Evolutionary conservation across 2,329 filamentous ascomycete species (phyloP).

Genomic region (Nannizziopsis barbatae): DNA sequence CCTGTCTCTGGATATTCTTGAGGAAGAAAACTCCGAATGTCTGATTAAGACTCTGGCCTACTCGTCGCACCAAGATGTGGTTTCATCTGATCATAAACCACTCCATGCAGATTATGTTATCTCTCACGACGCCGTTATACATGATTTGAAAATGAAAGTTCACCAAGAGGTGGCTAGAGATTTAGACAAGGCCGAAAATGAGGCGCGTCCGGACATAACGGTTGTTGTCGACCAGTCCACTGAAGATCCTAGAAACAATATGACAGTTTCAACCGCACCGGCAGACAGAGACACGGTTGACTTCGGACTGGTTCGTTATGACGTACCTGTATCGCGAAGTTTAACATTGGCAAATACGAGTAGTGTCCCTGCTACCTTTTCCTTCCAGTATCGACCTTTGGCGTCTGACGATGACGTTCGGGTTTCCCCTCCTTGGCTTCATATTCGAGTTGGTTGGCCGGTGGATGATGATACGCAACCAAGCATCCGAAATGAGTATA

Average conservation of each 20-base stretch:
- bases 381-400: slow-evolving; percentile 62
- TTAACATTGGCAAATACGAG: slow-evolving; percentile 90
- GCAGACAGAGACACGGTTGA: slow-evolving; percentile 50
- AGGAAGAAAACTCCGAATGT: slow-evolving; percentile 29
- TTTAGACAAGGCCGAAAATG: slow-evolving; percentile 83
- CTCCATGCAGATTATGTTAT: slow-evolving; percentile 71
- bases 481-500: slow-evolving; percentile 42
- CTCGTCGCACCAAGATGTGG: slow-evolving; percentile 74
- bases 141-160: slow-evolving; percentile 69
- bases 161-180: slow-evolving; percentile 80
- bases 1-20: slow-evolving; percentile 18
- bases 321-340: slow-evolving; percentile 52
- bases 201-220: slow-evolving; percentile 69
- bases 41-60: slow-evolving; percentile 55
- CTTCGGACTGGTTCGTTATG: slow-evolving; percentile 64
- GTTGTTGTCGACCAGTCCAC: slow-evolving; percentile 58
- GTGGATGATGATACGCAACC: slow-evolving; percentile 26
- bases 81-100: slow-evolving; percentile 93
- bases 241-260: slow-evolving; percentile 20
- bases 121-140: slow-evolving; percentile 75
- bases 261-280: slow-evolving; percentile 29
- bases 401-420: slow-evolving; percentile 34
- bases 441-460: slow-evolving; percentile 50
- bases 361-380: slow-evolving; percentile 64
- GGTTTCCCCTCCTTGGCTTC: slow-evolving; percentile 56